Base-by-base conservation (phyloP, 192 early-diverging fungal species). In the Paraglomus brasilianum region DNA sequence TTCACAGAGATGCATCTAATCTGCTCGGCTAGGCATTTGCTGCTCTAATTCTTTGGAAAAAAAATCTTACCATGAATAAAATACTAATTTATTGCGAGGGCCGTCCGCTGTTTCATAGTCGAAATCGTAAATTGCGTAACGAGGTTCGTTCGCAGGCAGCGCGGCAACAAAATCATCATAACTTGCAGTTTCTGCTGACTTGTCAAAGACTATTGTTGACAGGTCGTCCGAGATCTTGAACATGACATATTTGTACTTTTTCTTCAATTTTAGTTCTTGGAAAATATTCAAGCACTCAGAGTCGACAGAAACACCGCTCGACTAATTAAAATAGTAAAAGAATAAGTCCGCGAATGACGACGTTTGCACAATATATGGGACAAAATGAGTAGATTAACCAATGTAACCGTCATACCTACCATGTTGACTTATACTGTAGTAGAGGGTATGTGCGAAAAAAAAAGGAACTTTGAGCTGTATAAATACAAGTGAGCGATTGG, bases 81-180 rank as follows among this genome's bases (percentile, higher is more conserved):
- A 97, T 58, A 92, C 75, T 60, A 97, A 83, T 86, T 95, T 95
- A 84, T 86, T 92, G 79, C 92, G 84, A 44, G 73, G 69, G 48
- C 92, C 92, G 56, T 69, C 66, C 78, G 85, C 51, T 49, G 82
- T 83, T 55, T 79, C 74, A 74, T 84, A 96, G 45, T 92, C 85
- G 75, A 96, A 89, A 77, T 97, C 95, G 71, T 90, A 96, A 10
- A 96, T 87, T 60, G 88, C 92, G 72, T 90, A 97, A 67, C 93
- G 91, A 76, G 93, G 88, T 45, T 88, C 83, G 55, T 81, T 66
- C 42, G 72, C 71, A 36, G 91, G 91, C 24, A 97, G 83, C 1
- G 75, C 22, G 0, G 15, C 43, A 15, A 93, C 38, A 72, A 97
- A 97, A 14, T 82, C 79, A 39, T 89, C 85, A 74, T 93, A 97